Evolutionary conservation across 1,284 basidiomycete genomes (phyloP), one percentile per base, ranked within the genome.

Genomic region (Xerocomus nothofagi): DNA sequence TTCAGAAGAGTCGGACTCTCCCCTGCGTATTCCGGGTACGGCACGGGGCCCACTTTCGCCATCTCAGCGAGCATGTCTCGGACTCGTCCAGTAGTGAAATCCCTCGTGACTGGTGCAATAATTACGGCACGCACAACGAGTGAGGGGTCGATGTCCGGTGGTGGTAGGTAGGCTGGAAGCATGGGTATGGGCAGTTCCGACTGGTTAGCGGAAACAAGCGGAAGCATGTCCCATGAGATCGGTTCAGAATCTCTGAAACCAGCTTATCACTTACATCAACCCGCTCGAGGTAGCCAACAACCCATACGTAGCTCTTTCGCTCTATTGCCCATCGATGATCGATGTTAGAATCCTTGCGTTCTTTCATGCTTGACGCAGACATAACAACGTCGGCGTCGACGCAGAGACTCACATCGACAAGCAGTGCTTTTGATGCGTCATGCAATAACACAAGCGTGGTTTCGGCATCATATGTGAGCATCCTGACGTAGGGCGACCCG

Each of bases 271-370:
- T 61, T 62, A 80, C 78, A 56, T 69, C 59, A 47, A 63, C 61
- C 29, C 62, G 61, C 57, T 85, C 82, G 44, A 84, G 65, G 61
- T 81, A 72, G 21, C 83, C 83, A 43, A 84, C 62, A 17, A 74
- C 75, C 67, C 78, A 75, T 32, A 82, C 66, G 30, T 70, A 71
- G 51, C 71, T 66, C 55, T 79, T 71, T n/a, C 69, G 71, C 53
- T 84, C 80, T 44, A 71, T 65, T 30, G 75, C 69, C 83, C 83
- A 85, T 23, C 56, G 44, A 52, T 54, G 46, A 62, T 67, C 54
- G 54, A 68, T 15, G 12, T 44, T 50, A 1, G 34, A 47, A 17
- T 52, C 51, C 41, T 40, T 65, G 10, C 37, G 37, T 24, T 34
- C 45, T 27, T 23, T 46, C 20, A 38, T 43, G 41, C 39, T 45